Percentiles rank a stretch among this genome's conserved stretches.
Conservation (phyloP, 176 grass and related monocot genomes). For the Carex cristatella region DNA sequence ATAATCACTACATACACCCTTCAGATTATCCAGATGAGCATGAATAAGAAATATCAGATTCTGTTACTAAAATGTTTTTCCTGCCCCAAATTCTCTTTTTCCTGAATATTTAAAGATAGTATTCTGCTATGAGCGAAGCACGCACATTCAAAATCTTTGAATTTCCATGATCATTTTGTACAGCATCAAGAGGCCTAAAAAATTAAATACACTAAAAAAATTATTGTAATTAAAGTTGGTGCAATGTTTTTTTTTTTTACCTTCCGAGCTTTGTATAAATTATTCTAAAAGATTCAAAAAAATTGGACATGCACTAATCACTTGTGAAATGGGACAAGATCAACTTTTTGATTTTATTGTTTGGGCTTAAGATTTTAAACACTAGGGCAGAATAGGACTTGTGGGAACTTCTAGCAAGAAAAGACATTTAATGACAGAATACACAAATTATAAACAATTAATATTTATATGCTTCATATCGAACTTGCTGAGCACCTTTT, state of each 20-base stretch:
- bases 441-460: background rate
- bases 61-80: background rate
- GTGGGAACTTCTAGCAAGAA: background rate
- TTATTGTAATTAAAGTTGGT: background rate
- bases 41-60: background rate
- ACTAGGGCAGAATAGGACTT: background rate
- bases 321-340: background rate
- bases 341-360: background rate
- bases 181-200: background rate
- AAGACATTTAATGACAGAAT: background rate
- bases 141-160: background rate
- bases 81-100: background rate
- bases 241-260: background rate
- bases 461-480: background rate
- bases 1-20: background rate
- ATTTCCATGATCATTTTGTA: background rate
- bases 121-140: background rate
- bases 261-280: background rate
- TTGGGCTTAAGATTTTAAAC: background rate
- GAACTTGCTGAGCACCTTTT: background rate
- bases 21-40: background rate
- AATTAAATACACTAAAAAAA: background rate
- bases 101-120: background rate
- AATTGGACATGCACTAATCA: background rate
- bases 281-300: background rate